phyloP scores from a whole-genome alignment of 1,139 yeast species.

The Pichiaceae sp. region DNA sequence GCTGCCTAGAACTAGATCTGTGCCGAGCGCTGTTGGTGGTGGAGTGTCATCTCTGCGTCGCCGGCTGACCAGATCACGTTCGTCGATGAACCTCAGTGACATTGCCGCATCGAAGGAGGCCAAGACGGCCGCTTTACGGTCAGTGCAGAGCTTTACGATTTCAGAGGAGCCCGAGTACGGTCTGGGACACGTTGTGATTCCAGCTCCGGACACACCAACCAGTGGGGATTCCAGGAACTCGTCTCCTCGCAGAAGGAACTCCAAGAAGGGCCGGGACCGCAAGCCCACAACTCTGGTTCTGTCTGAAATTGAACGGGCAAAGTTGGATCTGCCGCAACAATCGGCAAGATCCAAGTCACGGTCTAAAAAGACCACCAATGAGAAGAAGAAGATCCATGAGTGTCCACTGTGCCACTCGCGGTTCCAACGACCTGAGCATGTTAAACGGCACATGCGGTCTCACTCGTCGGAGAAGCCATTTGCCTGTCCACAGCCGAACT shows the following conservation, averaged over 20 bases:
- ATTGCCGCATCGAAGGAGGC: slow-evolving; percentile 25
- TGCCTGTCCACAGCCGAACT: slow-evolving; percentile 61
- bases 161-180: slow-evolving; percentile 1
- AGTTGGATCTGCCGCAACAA: slow-evolving; percentile 23
- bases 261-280: slow-evolving; percentile 1
- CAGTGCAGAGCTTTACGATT: slow-evolving; percentile 4
- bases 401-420: slow-evolving; percentile 72
- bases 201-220: neutral
- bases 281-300: slow-evolving; percentile 7
- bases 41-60: slow-evolving; percentile 2
- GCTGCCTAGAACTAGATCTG: slow-evolving; percentile 6
- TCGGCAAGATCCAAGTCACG: slow-evolving; percentile 24
- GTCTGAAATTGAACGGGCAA: slow-evolving; percentile 15
- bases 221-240: neutral
- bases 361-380: slow-evolving; percentile 33
- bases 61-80: slow-evolving; percentile 21
- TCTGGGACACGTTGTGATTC: neutral
- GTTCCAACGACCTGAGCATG: slow-evolving; percentile 89
- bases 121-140: slow-evolving; percentile 17
- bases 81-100: slow-evolving; percentile 24
- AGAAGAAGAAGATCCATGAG: slow-evolving; percentile 53
- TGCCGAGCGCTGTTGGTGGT: slow-evolving; percentile 4
- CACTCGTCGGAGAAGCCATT: slow-evolving; percentile 87
- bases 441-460: slow-evolving; percentile 79
- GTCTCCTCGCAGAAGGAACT: neutral